phyloP scores from a whole-genome alignment of 78 protist species.

The Dictyostelium firmibasis region DNA sequence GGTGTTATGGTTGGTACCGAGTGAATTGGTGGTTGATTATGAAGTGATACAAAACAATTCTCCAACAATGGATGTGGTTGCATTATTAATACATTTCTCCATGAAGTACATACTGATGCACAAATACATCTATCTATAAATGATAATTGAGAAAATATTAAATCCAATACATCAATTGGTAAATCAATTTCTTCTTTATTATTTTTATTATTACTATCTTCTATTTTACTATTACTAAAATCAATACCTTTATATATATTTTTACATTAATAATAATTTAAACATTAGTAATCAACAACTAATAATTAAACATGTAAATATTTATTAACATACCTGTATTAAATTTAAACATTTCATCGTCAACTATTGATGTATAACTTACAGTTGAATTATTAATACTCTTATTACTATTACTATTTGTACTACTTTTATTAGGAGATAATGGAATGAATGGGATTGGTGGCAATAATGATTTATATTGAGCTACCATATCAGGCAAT shows the following conservation, averaged over 20 bases:
- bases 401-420: neutral
- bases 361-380: neutral
- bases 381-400: neutral
- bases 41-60: constrained; percentile 54
- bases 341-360: neutral
- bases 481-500: neutral
- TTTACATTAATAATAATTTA: neutral
- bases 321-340: neutral
- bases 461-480: constrained; percentile 6
- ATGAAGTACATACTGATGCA: constrained; percentile 62
- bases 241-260: neutral
- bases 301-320: too few species aligned
- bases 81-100: constrained; percentile 60
- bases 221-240: neutral
- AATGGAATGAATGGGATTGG: constrained; percentile 54
- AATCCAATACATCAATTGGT: constrained; percentile 72
- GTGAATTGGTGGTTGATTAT: constrained; percentile 24
- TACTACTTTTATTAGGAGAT: constrained; percentile 47
- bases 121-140: constrained; percentile 46
- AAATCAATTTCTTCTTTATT: constrained; percentile 11
- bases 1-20: constrained; percentile 3
- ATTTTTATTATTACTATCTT: neutral
- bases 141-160: constrained; percentile 72
- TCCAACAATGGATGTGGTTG: constrained; percentile 56
- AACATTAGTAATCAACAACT: neutral